Evolutionary conservation across 768 basidiomycete genomes (phyloP).

Genomic region (Leccinum truebloodii): DNA sequence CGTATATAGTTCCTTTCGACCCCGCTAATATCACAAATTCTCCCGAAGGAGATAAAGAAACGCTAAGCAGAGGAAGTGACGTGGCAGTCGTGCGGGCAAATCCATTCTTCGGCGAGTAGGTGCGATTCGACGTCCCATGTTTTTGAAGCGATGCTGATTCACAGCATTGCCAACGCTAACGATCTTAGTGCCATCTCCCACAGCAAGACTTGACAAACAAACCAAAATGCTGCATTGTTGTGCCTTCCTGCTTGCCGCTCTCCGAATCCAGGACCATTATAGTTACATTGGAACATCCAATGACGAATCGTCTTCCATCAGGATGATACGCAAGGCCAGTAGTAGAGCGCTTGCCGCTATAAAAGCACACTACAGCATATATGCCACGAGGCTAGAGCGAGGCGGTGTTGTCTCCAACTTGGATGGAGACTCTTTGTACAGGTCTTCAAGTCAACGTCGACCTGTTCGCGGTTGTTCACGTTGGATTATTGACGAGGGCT

Average conservation of each 20-base stretch:
- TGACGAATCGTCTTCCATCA: background rate
- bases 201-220: background rate
- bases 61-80: background rate
- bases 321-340: background rate
- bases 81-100: fast-evolving
- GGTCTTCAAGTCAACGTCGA: no score
- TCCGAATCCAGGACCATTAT: background rate
- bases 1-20: no score
- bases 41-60: no score
- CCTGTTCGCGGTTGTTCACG: no score
- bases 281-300: background rate
- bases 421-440: no score
- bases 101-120: background rate
- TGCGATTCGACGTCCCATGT: background rate
- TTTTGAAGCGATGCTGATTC: background rate
- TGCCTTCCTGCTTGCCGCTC: background rate
- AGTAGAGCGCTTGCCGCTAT: no score
- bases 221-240: background rate
- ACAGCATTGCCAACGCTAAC: background rate
- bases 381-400: no score
- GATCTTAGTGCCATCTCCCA: background rate
- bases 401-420: no score
- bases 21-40: no score
- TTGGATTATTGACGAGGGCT: no score
- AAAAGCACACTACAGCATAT: no score